These are phyloP conservation scores for Evansstolkia leycettana DNA, from an alignment of 495 filamentous ascomycete genomes.

Conservation along the genomic window DNA sequence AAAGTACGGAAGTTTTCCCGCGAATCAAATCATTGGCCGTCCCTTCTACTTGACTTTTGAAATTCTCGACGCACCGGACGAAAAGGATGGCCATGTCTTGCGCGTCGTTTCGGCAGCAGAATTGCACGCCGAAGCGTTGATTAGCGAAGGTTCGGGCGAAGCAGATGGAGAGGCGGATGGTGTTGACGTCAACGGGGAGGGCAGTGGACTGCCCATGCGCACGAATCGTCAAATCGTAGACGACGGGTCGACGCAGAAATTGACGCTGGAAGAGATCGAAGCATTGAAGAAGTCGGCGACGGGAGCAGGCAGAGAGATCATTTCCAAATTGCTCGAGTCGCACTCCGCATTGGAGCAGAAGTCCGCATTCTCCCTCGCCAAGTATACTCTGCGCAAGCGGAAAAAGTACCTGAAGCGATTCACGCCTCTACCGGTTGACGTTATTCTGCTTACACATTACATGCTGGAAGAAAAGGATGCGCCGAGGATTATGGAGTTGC, in stretches of 20 bases:
- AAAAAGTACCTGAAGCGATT: conserved; percentile 88
- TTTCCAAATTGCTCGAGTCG: conserved; percentile 72
- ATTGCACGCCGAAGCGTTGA: conserved; percentile 59
- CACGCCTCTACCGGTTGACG: conserved; percentile 70
- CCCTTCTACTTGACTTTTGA: conserved; percentile 90
- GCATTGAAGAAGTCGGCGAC: conserved; percentile 68
- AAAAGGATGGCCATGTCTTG: conserved; percentile 48
- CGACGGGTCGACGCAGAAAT: conserved; percentile 64
- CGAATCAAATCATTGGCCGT: conserved; percentile 74
- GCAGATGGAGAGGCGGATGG: conserved; percentile 37
- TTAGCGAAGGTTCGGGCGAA: conserved; percentile 39
- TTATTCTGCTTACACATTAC: conserved; percentile 58
- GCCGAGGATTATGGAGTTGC: conserved; percentile 70
- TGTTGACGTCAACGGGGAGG: conserved; percentile 38
- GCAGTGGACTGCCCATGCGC: conserved; percentile 49
- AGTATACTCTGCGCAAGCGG: conserved; percentile 87
- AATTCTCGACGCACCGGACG: conserved; percentile 57
- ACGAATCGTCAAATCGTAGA: conserved; percentile 72
- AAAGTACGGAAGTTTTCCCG: conserved; percentile 79
- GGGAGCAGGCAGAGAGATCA: conserved; percentile 74
- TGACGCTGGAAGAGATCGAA: conserved; percentile 83
- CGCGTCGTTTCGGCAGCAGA: conserved; percentile 73
- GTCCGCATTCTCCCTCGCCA: conserved; percentile 82
- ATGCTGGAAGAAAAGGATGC: conserved; percentile 67
- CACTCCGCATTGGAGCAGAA: conserved; percentile 86